Evolutionary conservation across 495 filamentous ascomycete species (phyloP).

Genomic region (Penicillium cosmopolitanum): DNA sequence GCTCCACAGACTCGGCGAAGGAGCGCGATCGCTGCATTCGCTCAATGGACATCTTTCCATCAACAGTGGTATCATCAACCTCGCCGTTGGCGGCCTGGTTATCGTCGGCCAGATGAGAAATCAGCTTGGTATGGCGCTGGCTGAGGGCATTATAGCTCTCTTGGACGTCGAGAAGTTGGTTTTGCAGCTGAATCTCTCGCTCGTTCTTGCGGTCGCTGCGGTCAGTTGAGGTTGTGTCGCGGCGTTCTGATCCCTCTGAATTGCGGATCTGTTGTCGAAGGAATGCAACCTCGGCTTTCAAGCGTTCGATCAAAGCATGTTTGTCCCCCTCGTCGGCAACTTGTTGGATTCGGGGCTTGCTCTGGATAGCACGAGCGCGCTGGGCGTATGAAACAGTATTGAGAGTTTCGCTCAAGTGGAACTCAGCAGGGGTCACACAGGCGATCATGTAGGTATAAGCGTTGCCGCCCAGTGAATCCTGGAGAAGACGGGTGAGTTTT

Average conservation of each 20-base stretch:
- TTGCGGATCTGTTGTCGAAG: constrained; percentile 88
- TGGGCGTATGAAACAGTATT: constrained; percentile 98
- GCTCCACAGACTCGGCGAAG: constrained; percentile 92
- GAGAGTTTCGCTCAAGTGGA: constrained; percentile 95
- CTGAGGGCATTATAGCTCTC: constrained; percentile 93
- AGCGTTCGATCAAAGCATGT: constrained; percentile 88
- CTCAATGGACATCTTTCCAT: constrained; percentile 79
- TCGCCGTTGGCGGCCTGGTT: constrained; percentile 64
- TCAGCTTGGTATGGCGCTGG: constrained; percentile 89
- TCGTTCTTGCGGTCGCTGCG: constrained; percentile 79
- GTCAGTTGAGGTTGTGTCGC: constrained; percentile 63
- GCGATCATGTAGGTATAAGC: constrained; percentile 99
- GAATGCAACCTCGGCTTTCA: constrained; percentile 93
- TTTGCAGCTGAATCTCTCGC: constrained; percentile 87
- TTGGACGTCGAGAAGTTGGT: constrained; percentile 88
- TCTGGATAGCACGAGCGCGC: constrained; percentile 94
- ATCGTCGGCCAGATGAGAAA: constrained; percentile 89
- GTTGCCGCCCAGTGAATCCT: constrained; percentile 97
- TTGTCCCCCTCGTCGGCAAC: constrained; percentile 89
- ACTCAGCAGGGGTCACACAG: constrained; percentile 95
- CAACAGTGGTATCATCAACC: constrained; percentile 57
- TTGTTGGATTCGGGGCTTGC: constrained; percentile 95
- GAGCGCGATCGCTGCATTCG: constrained; percentile 91
- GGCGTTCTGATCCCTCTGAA: constrained; percentile 65
- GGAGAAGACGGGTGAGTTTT: constrained; percentile 89